Percentiles rank a stretch among this genome's conserved stretches.
phyloP scores from a whole-genome alignment of 192 early-diverging fungal species.

The Obelidium mucronatum region DNA sequence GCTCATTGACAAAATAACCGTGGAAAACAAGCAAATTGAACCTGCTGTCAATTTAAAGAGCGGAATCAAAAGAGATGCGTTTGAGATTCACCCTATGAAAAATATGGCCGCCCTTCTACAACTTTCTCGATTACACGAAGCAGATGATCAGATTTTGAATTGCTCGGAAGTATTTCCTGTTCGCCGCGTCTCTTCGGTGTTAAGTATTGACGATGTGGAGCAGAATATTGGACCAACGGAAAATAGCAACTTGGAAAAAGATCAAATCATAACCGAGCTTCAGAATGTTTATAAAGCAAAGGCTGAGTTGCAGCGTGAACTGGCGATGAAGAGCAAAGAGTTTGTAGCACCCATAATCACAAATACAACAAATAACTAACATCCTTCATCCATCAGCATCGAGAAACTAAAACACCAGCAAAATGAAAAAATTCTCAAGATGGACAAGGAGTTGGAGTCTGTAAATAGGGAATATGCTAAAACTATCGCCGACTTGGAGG shows the following conservation, averaged over 20 bases:
- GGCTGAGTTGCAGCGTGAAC: constrained; percentile 52
- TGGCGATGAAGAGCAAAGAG: constrained; percentile 49
- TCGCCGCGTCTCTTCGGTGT: no score
- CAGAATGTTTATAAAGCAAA: constrained; percentile 46
- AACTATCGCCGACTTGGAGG: constrained; percentile 32
- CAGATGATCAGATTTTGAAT: no score
- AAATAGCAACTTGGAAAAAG: neutral
- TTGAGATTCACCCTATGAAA: neutral
- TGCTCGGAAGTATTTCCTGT: neutral
- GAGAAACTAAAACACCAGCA: constrained; percentile 48
- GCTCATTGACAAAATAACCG: constrained; percentile 8
- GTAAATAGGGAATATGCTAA: constrained; percentile 36
- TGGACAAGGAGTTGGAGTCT: constrained; percentile 49
- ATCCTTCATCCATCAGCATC: constrained; percentile 31
- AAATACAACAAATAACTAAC: neutral
- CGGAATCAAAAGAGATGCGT: no score
- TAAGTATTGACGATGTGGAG: no score
- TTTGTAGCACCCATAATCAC: constrained; percentile 7
- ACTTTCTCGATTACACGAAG: neutral
- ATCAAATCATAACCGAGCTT: constrained; percentile 31
- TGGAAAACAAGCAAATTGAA: neutral
- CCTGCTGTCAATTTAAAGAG: no score
- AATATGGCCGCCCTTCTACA: neutral
- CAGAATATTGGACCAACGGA: neutral
- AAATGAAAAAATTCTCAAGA: constrained; percentile 35